These are phyloP conservation scores for Syzygium jambos DNA, from an alignment of 345 rosid species.

Conservation along the genomic window DNA sequence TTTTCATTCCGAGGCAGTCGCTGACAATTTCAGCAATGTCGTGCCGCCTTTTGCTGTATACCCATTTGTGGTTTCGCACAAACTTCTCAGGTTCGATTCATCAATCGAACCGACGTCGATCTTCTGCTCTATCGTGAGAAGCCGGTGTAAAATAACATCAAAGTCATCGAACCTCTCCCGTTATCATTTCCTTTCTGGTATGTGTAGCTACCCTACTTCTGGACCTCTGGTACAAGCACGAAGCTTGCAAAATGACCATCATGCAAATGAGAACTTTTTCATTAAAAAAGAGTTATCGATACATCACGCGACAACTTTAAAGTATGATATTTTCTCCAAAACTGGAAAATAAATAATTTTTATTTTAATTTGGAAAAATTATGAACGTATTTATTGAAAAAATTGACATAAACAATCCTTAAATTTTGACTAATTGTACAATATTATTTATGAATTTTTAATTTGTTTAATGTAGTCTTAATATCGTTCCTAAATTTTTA, in stretches of 20 bases:
- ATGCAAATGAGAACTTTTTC: not conserved
- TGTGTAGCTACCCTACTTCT: not conserved
- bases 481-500: no score
- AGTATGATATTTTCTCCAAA: not conserved
- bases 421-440: no score
- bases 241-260: not conserved
- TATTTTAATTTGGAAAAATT: not conserved
- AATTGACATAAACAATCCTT: no score
- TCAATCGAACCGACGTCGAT: not conserved
- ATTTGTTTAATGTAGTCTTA: no score
- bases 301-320: not conserved
- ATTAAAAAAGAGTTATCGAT: not conserved
- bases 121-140: not conserved
- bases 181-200: not conserved
- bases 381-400: not conserved
- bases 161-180: not conserved
- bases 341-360: not conserved
- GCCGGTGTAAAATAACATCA: not conserved
- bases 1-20: not conserved
- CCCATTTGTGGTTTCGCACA: not conserved
- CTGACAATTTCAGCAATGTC: not conserved
- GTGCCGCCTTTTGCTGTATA: not conserved
- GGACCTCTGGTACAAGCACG: not conserved
- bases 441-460: no score
- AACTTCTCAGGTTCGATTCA: not conserved